phyloP scores from a whole-genome alignment of 2,329 filamentous ascomycete species.

The Fusarium torulosum region DNA sequence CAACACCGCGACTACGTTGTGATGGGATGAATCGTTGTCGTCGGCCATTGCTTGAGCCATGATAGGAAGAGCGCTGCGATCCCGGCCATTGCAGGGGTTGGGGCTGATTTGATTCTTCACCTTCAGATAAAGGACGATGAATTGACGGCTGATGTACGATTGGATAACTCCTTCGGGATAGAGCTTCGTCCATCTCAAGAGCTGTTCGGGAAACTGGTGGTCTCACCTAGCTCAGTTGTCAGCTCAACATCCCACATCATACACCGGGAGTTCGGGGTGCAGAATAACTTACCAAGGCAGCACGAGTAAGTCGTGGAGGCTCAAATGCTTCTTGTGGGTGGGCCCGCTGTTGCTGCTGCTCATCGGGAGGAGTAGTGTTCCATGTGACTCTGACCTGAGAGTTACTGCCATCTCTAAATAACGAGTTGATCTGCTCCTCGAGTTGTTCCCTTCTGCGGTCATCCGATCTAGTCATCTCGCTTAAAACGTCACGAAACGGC shows the following conservation, averaged over 20 bases:
- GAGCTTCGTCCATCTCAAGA: slow-evolving; percentile 1
- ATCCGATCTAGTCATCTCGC: slow-evolving; percentile 45
- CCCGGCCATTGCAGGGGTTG: neutral
- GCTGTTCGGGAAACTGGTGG: slow-evolving; percentile 2
- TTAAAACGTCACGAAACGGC: slow-evolving; percentile 46
- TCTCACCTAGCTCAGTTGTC: slow-evolving; percentile 23
- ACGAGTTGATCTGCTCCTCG: slow-evolving; percentile 47
- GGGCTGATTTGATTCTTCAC: slow-evolving; percentile 5
- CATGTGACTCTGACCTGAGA: slow-evolving; percentile 26
- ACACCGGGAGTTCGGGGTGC: neutral
- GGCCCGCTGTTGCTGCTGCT: neutral
- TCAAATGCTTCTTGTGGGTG: slow-evolving; percentile 17
- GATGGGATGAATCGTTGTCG: slow-evolving; percentile 12
- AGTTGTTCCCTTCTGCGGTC: slow-evolving; percentile 45
- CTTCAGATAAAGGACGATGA: slow-evolving; percentile 3
- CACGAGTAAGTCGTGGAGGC: slow-evolving; percentile 34
- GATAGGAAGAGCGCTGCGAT: neutral
- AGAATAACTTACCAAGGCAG: slow-evolving; percentile 42
- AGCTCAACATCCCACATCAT: slow-evolving; percentile 1
- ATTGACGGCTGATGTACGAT: slow-evolving; percentile 11
- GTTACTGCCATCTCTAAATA: slow-evolving; percentile 42
- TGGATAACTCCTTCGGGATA: slow-evolving; percentile 1
- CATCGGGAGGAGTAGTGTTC: slow-evolving; percentile 7
- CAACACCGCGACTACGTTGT: slow-evolving; percentile 54
- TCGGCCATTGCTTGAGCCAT: neutral